phyloP scores from a whole-genome alignment of 345 rosid genomes.

The Geranium brycei region DNA sequence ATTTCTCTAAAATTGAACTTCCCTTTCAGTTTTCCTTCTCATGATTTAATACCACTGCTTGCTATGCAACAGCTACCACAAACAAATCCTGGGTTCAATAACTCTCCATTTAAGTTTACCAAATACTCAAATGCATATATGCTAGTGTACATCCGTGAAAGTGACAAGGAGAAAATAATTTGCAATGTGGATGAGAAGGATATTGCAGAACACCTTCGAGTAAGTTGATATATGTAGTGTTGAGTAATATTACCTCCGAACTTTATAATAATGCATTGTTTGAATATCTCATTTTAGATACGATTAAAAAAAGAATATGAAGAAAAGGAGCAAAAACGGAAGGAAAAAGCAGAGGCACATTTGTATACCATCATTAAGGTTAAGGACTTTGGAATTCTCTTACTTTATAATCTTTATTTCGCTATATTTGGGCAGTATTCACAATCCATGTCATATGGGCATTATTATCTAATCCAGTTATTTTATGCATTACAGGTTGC shows the following conservation, averaged over 20 bases:
- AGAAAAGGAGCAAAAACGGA: slow-evolving; percentile 48
- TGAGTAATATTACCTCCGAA: not conserved
- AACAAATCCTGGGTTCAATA: slow-evolving; percentile 46
- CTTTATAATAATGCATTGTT: not conserved
- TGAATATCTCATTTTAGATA: slow-evolving; percentile 16
- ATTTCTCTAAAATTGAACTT: not conserved
- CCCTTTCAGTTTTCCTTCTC: not conserved
- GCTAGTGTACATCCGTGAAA: slow-evolving; percentile 45
- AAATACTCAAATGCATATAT: slow-evolving; percentile 46
- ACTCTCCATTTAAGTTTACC: slow-evolving; percentile 40
- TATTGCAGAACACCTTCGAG: slow-evolving; percentile 45
- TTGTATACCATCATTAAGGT: slow-evolving; percentile 51
- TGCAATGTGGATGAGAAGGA: slow-evolving; percentile 47
- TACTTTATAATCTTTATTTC: slow-evolving; percentile 1
- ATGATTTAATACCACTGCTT: not conserved
- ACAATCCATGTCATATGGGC: not conserved
- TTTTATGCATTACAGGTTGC: slow-evolving; percentile 30
- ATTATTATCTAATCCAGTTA: not conserved
- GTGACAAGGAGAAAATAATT: slow-evolving; percentile 43
- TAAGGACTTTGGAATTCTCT: not conserved
- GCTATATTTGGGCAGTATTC: not conserved
- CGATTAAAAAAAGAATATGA: slow-evolving; percentile 49
- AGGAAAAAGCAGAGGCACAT: slow-evolving; percentile 50
- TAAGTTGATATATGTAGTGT: slow-evolving; percentile 8
- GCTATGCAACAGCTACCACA: slow-evolving; percentile 26